Conservation (phyloP, 345 rosid species). For the Syzygium jambos region DNA sequence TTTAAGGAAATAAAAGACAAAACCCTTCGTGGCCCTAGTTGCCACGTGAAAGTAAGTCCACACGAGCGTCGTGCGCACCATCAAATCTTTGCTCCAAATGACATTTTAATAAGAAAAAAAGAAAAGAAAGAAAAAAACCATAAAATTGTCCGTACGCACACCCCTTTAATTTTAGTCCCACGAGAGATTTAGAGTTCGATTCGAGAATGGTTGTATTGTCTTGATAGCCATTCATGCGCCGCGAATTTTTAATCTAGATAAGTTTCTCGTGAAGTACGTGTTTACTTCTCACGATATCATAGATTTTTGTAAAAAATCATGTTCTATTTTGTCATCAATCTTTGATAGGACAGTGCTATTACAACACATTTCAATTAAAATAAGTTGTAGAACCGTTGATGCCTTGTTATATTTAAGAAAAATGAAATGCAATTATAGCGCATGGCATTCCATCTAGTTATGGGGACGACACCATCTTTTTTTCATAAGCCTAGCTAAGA, state of each 20-base stretch:
- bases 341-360: accelerated
- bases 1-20: neutral
- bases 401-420: neutral
- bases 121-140: neutral
- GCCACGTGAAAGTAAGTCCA: neutral
- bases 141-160: neutral
- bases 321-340: neutral
- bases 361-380: neutral
- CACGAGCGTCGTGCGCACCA: neutral
- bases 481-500: neutral
- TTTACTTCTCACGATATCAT: neutral
- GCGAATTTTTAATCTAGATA: neutral
- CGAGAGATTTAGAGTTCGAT: neutral
- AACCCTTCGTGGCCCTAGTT: neutral
- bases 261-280: neutral
- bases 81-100: neutral
- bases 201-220: neutral
- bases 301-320: neutral
- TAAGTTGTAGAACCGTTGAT: neutral
- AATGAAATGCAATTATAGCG: neutral
- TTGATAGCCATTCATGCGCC: neutral
- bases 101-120: neutral
- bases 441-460: neutral
- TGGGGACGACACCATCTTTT: neutral
- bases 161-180: neutral